Percentiles rank a stretch among this genome's conserved stretches.
Conservation (phyloP, 148 eudicot species). For the Amaranthus cruentus region DNA sequence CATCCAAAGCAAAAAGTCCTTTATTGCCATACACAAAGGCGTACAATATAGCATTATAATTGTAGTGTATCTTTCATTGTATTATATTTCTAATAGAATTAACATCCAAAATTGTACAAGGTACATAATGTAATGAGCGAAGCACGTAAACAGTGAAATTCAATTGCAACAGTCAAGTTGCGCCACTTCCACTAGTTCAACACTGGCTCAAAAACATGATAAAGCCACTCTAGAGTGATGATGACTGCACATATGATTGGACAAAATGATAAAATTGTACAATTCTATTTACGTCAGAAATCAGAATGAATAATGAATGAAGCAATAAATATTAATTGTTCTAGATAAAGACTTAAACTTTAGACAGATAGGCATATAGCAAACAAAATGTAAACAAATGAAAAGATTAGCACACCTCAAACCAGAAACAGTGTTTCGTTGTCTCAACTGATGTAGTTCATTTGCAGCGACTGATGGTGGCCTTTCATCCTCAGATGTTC, state of each 20-base stretch:
- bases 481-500: slow-evolving; percentile 80
- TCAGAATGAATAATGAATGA: neutral
- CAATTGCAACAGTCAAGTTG: neutral
- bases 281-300: no score
- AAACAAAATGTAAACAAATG: slow-evolving; percentile 8
- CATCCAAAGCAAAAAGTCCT: no score
- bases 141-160: neutral
- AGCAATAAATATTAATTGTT: neutral
- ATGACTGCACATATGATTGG: no score
- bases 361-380: neutral
- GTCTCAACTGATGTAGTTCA: slow-evolving; percentile 88
- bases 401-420: slow-evolving; percentile 56
- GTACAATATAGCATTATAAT: no score
- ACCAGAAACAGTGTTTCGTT: slow-evolving; percentile 87
- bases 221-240: neutral
- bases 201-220: neutral
- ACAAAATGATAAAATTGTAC: no score
- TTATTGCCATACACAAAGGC: no score
- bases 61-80: no score
- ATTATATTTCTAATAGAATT: neutral
- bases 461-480: slow-evolving; percentile 71
- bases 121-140: neutral
- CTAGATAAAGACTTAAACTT: neutral
- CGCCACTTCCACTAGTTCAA: neutral
- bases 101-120: neutral